Percentiles rank a stretch among this genome's conserved stretches.
Evolutionary conservation across 495 filamentous ascomycete genomes (phyloP).

Genomic region (Opeltia flavorubescens): DNA sequence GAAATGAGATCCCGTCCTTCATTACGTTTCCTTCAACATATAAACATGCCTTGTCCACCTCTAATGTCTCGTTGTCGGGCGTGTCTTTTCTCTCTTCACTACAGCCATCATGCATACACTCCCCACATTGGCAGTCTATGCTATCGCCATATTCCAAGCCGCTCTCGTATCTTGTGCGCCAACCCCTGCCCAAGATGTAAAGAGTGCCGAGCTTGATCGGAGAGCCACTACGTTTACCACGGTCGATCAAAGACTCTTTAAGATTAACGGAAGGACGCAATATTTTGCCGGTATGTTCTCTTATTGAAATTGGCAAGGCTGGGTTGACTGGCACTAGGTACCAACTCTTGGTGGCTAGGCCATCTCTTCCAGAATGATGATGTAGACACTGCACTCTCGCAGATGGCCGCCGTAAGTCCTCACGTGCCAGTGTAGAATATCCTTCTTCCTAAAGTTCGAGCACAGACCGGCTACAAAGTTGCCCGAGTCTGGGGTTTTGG

Average conservation of each 20-base stretch:
- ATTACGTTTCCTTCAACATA: background rate
- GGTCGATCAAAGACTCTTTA: constrained; percentile 6
- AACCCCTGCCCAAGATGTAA: background rate
- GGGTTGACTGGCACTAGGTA: constrained; percentile 24
- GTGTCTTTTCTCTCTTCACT: background rate
- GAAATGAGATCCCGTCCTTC: background rate
- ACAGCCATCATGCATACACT: no score
- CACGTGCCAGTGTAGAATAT: background rate
- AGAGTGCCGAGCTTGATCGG: background rate
- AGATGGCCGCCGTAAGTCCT: constrained; percentile 23
- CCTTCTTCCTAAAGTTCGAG: constrained; percentile 5
- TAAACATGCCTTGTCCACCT: background rate
- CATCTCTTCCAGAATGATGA: constrained; percentile 52
- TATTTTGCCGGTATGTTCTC: constrained; percentile 13
- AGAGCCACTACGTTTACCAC: background rate
- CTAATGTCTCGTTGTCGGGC: no score
- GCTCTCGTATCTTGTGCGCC: background rate
- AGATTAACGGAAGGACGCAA: constrained; percentile 13
- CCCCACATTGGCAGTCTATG: no score
- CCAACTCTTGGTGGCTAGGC: constrained; percentile 62
- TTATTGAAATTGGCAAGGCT: background rate
- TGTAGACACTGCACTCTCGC: constrained; percentile 41
- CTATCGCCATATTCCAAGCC: no score
- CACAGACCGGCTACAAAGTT: constrained; percentile 44
- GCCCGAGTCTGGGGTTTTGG: constrained; percentile 57